Percentiles rank a stretch among this genome's conserved stretches.
Conservation (phyloP, 306 rosid genomes). For the Prunus persica region Prunus_persica_NCBIv2 NC_034009.1:44597001-44597500, state of each 20-base stretch:
- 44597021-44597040: too few relatives aligned
- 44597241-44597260: constrained; percentile 4
- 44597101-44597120: too few relatives aligned
- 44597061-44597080: too few relatives aligned
- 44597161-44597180: background rate
- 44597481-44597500: constrained; percentile 1
- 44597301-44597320: background rate
- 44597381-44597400: background rate
- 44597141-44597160: too few relatives aligned
- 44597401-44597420: constrained; percentile 2
- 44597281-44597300: background rate
- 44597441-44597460: constrained; percentile 6
- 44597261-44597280: constrained; percentile 1
- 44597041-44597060: too few relatives aligned
- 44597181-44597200: background rate
- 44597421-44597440: constrained; percentile 1
- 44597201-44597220: background rate
- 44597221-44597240: background rate
- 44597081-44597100: too few relatives aligned
- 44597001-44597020: too few relatives aligned
- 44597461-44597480: constrained; percentile 6
- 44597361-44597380: background rate
- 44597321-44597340: background rate
- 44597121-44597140: too few relatives aligned
- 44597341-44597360: constrained; percentile 7